phyloP scores from a whole-genome alignment of 2,329 filamentous ascomycete genomes.

The Fusarium sp. region DNA sequence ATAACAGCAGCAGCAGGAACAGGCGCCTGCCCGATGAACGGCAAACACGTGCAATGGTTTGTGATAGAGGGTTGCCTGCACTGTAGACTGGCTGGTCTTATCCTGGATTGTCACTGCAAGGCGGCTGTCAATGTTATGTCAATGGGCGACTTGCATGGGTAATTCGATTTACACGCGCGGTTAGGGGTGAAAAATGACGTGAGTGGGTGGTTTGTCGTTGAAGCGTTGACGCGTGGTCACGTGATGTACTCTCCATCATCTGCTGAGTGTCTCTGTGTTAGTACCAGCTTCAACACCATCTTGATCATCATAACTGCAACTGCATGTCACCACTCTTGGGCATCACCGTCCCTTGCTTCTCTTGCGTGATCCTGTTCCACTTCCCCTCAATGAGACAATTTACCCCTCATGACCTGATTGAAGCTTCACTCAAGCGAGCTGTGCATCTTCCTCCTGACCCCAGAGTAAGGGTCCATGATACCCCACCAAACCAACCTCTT shows the following conservation, averaged over 20 bases:
- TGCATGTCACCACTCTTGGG: not conserved
- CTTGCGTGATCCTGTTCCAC: not conserved
- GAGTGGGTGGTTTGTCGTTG: conserved; percentile 7
- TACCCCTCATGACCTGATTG: not conserved
- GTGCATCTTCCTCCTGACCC: not conserved
- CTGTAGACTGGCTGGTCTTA: not conserved
- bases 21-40: not conserved
- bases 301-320: not conserved
- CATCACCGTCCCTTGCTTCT: not conserved
- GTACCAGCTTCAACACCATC: not conserved
- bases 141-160: not conserved
- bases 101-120: not conserved
- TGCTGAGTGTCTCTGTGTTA: not conserved
- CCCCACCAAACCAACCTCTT: conserved; percentile 26
- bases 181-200: conserved; percentile 17
- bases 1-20: not conserved
- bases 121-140: not conserved
- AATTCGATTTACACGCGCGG: conserved; percentile 22
- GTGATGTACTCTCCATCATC: conserved; percentile 1
- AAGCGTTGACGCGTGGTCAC: conserved; percentile 28
- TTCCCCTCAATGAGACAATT: not conserved
- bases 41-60: conserved; percentile 2
- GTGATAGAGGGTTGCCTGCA: not conserved
- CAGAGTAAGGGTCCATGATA: conserved; percentile 21
- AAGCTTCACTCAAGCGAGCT: conserved; percentile 10